These are phyloP conservation scores for Cyclotella baltica DNA, from an alignment of 108 stramenopile genomes.

Conservation along the genomic window DNA sequence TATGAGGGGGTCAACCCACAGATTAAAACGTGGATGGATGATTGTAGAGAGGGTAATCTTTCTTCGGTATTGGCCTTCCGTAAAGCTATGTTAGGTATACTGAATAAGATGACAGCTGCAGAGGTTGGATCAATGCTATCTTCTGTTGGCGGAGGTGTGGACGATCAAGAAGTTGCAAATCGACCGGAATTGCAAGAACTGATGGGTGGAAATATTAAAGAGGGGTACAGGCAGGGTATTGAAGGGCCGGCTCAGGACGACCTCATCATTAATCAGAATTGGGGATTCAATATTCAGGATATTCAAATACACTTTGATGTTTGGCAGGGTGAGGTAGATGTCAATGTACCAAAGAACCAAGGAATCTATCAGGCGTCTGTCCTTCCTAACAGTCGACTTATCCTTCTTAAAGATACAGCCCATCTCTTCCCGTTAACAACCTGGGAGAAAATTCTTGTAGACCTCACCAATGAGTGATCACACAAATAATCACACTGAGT, in stretches of 20 bases:
- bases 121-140: neutral
- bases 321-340: constrained; percentile 6
- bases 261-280: neutral
- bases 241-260: constrained; percentile 2
- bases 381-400: neutral
- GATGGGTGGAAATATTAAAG: neutral
- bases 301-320: neutral
- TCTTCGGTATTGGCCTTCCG: neutral
- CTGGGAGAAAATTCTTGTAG: constrained; percentile 8
- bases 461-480: neutral
- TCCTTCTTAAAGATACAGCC: neutral
- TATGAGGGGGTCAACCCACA: neutral
- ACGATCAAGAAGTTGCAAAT: neutral
- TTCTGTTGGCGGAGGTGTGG: neutral
- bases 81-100: neutral
- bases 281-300: constrained; percentile 11
- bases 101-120: neutral
- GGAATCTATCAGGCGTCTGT: too few relatives aligned
- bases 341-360: too few relatives aligned
- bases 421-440: constrained; percentile 3
- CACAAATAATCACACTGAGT: too few relatives aligned
- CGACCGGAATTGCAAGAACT: neutral
- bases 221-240: constrained; percentile 11
- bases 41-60: neutral
- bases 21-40: neutral